Conservation (phyloP, 208 protist genomes). For the Acanthamoeba quina region DNA sequence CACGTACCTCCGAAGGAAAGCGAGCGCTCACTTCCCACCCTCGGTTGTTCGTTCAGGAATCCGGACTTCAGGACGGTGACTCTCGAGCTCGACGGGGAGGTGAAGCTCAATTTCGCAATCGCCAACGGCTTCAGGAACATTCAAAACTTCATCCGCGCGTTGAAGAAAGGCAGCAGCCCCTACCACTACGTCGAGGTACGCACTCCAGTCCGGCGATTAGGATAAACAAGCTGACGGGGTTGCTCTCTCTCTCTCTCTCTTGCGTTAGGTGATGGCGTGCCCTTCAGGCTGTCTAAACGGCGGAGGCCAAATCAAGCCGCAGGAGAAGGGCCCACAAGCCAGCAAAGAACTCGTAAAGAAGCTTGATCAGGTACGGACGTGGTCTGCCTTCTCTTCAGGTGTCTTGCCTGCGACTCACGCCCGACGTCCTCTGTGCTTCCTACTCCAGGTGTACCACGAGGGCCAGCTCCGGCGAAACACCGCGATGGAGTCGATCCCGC, state of each 20-base stretch:
- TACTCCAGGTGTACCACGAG: constrained; percentile 46
- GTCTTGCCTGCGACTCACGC: too few relatives aligned
- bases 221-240: background rate
- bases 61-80: constrained; percentile 83
- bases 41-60: constrained; percentile 76
- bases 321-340: background rate
- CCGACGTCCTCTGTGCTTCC: too few relatives aligned
- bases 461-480: background rate
- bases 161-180: constrained; percentile 88
- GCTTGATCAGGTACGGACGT: constrained; percentile 1
- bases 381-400: background rate
- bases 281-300: constrained; percentile 70
- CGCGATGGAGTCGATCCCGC: background rate
- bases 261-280: constrained; percentile 61
- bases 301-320: constrained; percentile 48
- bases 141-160: constrained; percentile 96
- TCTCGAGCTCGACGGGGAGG: constrained; percentile 81
- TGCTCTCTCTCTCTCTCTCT: background rate
- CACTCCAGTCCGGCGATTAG: background rate
- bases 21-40: background rate
- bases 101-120: constrained; percentile 89
- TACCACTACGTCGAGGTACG: constrained; percentile 65
- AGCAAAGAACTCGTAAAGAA: constrained; percentile 51
- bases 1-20: background rate
- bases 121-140: constrained; percentile 99